Base-by-base conservation (phyloP, 129 eudicot species). In the Kitagawia praeruptora region DNA sequence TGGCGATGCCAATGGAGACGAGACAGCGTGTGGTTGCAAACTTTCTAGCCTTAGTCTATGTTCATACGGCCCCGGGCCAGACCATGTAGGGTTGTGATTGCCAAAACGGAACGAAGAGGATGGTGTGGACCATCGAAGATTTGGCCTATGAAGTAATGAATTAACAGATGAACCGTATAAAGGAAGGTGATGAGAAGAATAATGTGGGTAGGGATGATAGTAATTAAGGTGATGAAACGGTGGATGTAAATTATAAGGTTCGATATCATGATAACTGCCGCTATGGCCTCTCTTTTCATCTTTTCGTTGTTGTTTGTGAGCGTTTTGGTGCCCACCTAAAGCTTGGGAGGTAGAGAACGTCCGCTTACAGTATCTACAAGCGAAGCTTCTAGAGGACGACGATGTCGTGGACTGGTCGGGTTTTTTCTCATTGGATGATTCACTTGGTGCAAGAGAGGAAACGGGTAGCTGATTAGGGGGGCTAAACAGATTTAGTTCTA, bases 311-410 rank as follows among this genome's bases (percentile, higher is more conserved):
- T 88, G 96, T 47, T 91, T 91, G 69, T 91, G 96, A 12, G 96
- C 96, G 27, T 91, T 91, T 38, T 91, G 96, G 82, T 91, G 96
- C 63, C 96, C 96, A 15, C 96, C 96, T 14, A 91, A 58, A 9
- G 96, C 93, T 46, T 91, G 96, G 31, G 96, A 89, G 44, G 93
- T 91, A 38, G 93, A 89, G 77, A 91, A 91, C 81, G 84, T 89
- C 72, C 93, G 84, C 78, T 81, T 75, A 78, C 96, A 91, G 6
- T 85, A 91, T 53, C 75, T 89, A 79, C 96, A 91, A 7, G 89
- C 64, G 75, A 91, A 91, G 82, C 84, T 81, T 79, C 85, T 87
- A 42, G 89, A 37, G 19, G 79, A 54, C 23, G 73, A 67, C 0
- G 73, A 27, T 28, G 73, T 67, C 4, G 66, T 45, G 18, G 82